Evolutionary conservation across 139 green algal genomes (phyloP), one percentile per base, ranked within the genome.

Genomic region (Prasinococcaceae sp.): DNA sequence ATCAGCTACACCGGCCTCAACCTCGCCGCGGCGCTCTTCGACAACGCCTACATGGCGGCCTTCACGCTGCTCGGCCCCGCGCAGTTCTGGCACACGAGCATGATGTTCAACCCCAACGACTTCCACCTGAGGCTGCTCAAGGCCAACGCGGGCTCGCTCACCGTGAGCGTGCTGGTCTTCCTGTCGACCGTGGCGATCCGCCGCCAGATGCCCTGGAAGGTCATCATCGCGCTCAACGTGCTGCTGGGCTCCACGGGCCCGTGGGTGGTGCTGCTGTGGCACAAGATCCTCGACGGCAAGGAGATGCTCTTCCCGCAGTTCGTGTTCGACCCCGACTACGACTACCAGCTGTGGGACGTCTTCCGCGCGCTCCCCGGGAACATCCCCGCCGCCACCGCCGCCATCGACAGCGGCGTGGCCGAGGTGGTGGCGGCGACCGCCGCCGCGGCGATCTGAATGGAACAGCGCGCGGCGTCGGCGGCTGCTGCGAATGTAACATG

Each of bases 241-340:
- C 17, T 38, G 8, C 29, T 59, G 1, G 51, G 37, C 8, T 35
- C 16, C 23, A 39, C 50, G 32, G 51, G 51, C 2, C 51, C 51
- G 22, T 59, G 51, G 51, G 50, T 59, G 28, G 51, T 59, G 12
- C 29, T 59, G 23, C 45, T 59, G 22, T 59, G 51, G 51, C 51
- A 59, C 25, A 59, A 59, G 26, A 23, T 59, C 3, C 2, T 50
- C 2, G 51, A 59, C 22, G 28, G 28, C 12, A 29, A 14, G 14
- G 51, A 59, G 1, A 25, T 38, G 6, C 50, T 38, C 38, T 59
- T 59, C 24, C 51, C 51, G 24, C 51, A 59, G 37, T 59, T 59
- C 20, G 51, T 59, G 51, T 59, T 59, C 20, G 51, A 59, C 23
- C 37, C 51, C 2, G 38, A 20, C 19, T 59, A 28, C 30, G 32